phyloP scores from a whole-genome alignment of 2,329 filamentous ascomycete species.

The Rugonectria rugulosa region DNA sequence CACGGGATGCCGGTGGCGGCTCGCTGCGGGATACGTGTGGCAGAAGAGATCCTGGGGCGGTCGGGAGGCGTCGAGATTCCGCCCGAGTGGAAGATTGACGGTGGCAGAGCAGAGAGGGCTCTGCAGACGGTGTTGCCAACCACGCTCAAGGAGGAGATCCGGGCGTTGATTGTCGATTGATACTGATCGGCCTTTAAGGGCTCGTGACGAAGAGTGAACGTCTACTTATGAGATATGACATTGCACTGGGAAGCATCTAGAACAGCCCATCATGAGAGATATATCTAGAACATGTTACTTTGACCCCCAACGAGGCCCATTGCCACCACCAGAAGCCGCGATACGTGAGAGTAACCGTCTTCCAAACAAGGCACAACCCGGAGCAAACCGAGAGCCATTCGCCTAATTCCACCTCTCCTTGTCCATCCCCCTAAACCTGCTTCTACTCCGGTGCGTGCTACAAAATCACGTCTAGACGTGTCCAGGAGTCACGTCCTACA shows the following conservation, averaged over 20 bases:
- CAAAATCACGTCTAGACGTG: slow-evolving; percentile 13
- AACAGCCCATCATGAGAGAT: not conserved
- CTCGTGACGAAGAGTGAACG: no score
- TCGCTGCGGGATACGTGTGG: slow-evolving; percentile 69
- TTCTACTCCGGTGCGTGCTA: slow-evolving; percentile 10
- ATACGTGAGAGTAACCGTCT: not conserved
- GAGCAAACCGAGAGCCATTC: not conserved
- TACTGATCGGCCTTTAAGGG: not conserved
- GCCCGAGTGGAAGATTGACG: slow-evolving; percentile 48
- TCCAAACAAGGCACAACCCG: not conserved
- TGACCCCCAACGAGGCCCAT: not conserved
- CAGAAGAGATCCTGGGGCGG: slow-evolving; percentile 62
- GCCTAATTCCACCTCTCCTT: not conserved
- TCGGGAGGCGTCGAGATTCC: slow-evolving; percentile 53
- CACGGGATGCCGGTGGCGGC: slow-evolving; percentile 82
- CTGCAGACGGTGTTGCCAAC: slow-evolving; percentile 29
- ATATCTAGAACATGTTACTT: not conserved
- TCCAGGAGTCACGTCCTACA: slow-evolving; percentile 23
- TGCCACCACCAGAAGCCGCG: not conserved
- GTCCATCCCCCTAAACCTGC: not conserved
- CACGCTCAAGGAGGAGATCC: slow-evolving; percentile 39
- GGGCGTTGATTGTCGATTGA: slow-evolving; percentile 30
- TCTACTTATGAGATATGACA: not conserved
- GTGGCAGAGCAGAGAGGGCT: slow-evolving; percentile 40
- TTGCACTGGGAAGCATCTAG: not conserved